Evolutionary conservation across 1,284 basidiomycete species (phyloP).

Genomic region (Pseudozyma hubeiensis): DNA sequence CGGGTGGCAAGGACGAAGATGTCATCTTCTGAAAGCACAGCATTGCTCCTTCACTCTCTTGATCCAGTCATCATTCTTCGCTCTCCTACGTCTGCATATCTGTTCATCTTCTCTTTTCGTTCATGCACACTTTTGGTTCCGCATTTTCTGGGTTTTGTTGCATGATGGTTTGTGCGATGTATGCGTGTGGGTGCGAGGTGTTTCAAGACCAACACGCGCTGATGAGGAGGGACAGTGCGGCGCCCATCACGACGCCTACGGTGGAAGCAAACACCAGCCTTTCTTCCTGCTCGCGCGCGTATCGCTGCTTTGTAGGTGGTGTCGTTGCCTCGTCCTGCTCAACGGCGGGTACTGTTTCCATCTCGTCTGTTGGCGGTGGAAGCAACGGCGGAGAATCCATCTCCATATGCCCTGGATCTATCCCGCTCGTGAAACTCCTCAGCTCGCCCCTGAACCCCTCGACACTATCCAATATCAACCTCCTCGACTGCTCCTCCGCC

Average conservation of each 20-base stretch:
- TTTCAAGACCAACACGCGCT: constrained; percentile 34
- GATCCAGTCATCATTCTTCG: not conserved
- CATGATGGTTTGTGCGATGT: not conserved
- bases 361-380: not conserved
- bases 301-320: not conserved
- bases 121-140: not conserved
- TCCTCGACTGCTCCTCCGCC: constrained; percentile 51
- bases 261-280: constrained; percentile 42
- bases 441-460: constrained; percentile 25
- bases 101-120: not conserved
- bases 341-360: not conserved
- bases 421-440: not conserved
- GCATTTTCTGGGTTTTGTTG: not conserved
- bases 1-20: constrained; percentile 66
- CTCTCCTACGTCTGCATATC: not conserved
- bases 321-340: not conserved
- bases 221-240: constrained; percentile 37
- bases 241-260: constrained; percentile 39
- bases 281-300: constrained; percentile 20
- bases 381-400: not conserved
- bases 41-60: not conserved
- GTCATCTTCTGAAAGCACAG: constrained; percentile 60
- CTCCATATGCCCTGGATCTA: too few relatives aligned
- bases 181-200: too few relatives aligned
- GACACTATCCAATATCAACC: constrained; percentile 44